A percentile compares a stretch with the other conserved stretches of the same genome.
These are phyloP conservation scores for Melianthus villosus DNA, from an alignment of 441 rosid species.

Conservation along the genomic window DNA sequence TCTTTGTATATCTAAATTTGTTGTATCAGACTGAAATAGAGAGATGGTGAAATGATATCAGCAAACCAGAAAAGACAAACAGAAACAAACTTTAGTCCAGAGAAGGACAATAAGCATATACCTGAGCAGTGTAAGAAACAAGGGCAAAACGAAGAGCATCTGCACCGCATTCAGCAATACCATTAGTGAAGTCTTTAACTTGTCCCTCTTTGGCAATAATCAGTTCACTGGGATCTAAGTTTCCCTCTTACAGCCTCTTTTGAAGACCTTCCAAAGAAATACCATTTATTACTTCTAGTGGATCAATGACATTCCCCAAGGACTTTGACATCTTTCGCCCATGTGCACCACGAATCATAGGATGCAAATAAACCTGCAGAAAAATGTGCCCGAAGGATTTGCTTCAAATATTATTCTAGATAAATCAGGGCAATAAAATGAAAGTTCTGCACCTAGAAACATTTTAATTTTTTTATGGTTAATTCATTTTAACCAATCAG, in stretches of 20 bases:
- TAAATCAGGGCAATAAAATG: no score
- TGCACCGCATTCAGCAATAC: constrained; percentile 90
- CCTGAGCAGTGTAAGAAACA: constrained; percentile 95
- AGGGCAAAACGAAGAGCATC: constrained; percentile 98
- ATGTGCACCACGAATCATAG: constrained; percentile 96
- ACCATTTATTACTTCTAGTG: constrained; percentile 85
- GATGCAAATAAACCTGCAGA: constrained; percentile 73
- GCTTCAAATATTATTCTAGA: no score
- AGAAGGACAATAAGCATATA: constrained; percentile 14
- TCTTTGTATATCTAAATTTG: constrained; percentile 84
- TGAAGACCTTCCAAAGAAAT: constrained; percentile 72
- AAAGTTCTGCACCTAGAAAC: no score
- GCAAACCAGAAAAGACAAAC: neutral
- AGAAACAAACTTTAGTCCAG: neutral
- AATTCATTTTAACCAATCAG: no score
- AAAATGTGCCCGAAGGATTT: constrained; percentile 4
- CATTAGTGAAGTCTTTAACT: constrained; percentile 70
- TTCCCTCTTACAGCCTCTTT: constrained; percentile 76
- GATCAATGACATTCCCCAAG: constrained; percentile 86
- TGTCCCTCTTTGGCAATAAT: constrained; percentile 68
- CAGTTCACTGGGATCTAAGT: constrained; percentile 65
- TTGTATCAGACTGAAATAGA: constrained; percentile 62
- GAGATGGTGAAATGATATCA: neutral
- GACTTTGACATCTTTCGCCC: constrained; percentile 97
- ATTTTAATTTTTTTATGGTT: no score